A percentile compares a stretch with the other conserved stretches of the same genome.
Conservation (phyloP, 1,139 yeast genomes). For the Zygoascus sp. region DNA sequence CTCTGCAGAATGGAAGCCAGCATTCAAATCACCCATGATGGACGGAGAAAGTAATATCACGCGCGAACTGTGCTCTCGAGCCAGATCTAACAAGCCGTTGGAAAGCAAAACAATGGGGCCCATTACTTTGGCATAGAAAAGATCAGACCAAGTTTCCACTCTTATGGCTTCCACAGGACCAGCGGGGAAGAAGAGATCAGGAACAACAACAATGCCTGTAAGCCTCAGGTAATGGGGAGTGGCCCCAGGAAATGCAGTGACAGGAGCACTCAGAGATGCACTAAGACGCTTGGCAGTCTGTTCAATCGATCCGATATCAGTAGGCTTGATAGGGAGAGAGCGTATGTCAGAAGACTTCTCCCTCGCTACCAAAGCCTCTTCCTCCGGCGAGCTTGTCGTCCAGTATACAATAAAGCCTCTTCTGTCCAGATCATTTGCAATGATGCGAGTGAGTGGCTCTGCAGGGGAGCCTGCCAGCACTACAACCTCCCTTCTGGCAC, state of each 20-base stretch:
- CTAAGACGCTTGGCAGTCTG: slow-evolving; percentile 41
- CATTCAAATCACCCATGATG: slow-evolving; percentile 37
- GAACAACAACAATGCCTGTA: slow-evolving; percentile 59
- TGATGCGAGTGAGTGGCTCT: slow-evolving; percentile 65
- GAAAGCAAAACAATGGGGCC: slow-evolving; percentile 51
- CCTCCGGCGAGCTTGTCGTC: slow-evolving; percentile 63
- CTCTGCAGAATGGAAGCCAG: slow-evolving; percentile 42
- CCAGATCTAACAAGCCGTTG: slow-evolving; percentile 54
- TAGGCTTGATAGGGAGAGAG: slow-evolving; percentile 49
- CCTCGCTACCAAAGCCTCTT: slow-evolving; percentile 53
- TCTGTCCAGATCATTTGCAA: slow-evolving; percentile 69
- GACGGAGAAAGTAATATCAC: slow-evolving; percentile 37
- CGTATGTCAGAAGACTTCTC: slow-evolving; percentile 52
- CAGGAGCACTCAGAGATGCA: slow-evolving; percentile 42
- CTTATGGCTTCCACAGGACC: slow-evolving; percentile 65
- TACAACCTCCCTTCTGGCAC: slow-evolving; percentile 71
- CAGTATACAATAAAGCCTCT: slow-evolving; percentile 79
- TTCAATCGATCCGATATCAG: slow-evolving; percentile 33
- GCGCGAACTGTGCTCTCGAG: slow-evolving; percentile 44
- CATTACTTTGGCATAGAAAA: slow-evolving; percentile 44
- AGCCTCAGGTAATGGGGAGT: slow-evolving; percentile 49
- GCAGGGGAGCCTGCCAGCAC: slow-evolving; percentile 72
- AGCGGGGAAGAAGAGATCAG: slow-evolving; percentile 59
- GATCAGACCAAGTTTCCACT: slow-evolving; percentile 49
- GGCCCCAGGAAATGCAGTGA: slow-evolving; percentile 48